A percentile compares a stretch with the other conserved stretches of the same genome.
Conservation (phyloP, 2,329 filamentous ascomycete genomes). For the Penicillium sp. region DNA sequence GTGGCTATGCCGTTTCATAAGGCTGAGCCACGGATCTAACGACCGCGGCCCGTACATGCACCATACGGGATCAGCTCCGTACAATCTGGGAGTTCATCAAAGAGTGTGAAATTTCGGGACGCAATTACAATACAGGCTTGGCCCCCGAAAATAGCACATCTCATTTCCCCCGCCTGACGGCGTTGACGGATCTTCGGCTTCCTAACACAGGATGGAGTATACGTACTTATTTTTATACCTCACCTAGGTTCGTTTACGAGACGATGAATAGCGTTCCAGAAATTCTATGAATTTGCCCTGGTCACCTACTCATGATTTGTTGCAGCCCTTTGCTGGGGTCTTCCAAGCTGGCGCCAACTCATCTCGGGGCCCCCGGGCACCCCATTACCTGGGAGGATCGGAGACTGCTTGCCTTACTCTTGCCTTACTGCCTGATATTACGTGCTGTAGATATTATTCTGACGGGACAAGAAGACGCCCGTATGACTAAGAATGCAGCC, state of each 20-base stretch:
- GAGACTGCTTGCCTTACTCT: background rate
- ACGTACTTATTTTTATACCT: background rate
- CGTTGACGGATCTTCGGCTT: conserved; percentile 18
- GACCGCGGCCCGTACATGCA: background rate
- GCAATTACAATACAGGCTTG: background rate
- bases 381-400: background rate
- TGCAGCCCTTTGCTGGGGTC: background rate
- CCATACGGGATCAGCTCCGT: background rate
- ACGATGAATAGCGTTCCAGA: background rate
- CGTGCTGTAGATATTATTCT: too few relatives aligned
- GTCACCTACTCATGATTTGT: background rate
- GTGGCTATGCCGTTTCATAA: conserved; percentile 1
- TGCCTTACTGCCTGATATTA: too few relatives aligned
- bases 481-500: too few relatives aligned
- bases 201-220: background rate
- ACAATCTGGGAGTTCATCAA: background rate
- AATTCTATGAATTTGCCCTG: background rate
- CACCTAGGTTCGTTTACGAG: background rate
- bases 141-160: conserved; percentile 15
- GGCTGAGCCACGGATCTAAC: background rate
- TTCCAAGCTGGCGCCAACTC: too few relatives aligned
- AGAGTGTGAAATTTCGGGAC: background rate
- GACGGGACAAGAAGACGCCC: too few relatives aligned
- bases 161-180: background rate
- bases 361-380: too few relatives aligned